Conservation (phyloP, 768 basidiomycete genomes). For the Lactarius vividus region DNA sequence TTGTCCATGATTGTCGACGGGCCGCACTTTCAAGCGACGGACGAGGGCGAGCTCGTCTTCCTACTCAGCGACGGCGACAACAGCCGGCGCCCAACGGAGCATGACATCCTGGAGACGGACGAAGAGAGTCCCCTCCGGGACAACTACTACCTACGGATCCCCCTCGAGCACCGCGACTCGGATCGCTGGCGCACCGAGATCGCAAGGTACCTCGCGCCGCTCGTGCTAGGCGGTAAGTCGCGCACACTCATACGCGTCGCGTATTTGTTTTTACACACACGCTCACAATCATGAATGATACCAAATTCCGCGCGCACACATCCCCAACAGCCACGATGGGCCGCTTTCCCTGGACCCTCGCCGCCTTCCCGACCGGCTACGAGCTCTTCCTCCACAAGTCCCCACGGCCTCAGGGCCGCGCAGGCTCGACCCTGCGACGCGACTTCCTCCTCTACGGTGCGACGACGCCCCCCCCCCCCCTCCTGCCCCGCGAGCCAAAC, state of each 20-base stretch:
- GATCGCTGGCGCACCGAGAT: constrained; percentile 19
- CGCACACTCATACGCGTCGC: background rate
- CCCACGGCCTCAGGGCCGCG: background rate
- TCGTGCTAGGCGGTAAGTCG: constrained; percentile 20
- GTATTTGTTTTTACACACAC: background rate
- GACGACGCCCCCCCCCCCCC: too few species aligned
- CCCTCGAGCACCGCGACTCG: constrained; percentile 16
- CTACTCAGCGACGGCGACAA: constrained; percentile 11
- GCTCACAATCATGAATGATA: too few species aligned
- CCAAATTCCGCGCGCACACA: background rate
- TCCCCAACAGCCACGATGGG: constrained; percentile 14
- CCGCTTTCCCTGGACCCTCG: constrained; percentile 16
- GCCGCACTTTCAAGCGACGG: constrained; percentile 7
- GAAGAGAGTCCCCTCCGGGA: background rate
- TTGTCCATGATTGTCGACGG: background rate
- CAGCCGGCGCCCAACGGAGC: constrained; percentile 17
- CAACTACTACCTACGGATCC: constrained; percentile 18
- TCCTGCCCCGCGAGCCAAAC: too few species aligned
- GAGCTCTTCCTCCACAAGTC: constrained; percentile 15
- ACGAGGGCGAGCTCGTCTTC: background rate
- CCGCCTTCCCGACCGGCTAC: constrained; percentile 18
- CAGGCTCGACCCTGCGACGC: constrained; percentile 1
- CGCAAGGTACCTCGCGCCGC: constrained; percentile 21
- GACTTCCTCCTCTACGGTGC: constrained; percentile 23
- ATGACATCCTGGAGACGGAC: constrained; percentile 11